Conservation (phyloP, 2,329 filamentous ascomycete genomes). For the Paramyrothecium sp. region DNA sequence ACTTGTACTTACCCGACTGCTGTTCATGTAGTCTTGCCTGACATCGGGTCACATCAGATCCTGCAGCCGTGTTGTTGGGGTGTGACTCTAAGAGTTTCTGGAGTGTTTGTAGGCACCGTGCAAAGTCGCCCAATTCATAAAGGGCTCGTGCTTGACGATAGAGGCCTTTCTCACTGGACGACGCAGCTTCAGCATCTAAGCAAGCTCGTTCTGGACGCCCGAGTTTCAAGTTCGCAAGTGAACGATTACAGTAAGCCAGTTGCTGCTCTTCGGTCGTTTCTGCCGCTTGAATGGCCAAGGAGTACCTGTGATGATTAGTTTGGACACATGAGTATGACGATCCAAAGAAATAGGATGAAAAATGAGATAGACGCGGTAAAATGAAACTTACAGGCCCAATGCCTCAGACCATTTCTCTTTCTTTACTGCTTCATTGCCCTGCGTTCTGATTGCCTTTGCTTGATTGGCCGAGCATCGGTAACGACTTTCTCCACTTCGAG, state of each 20-base stretch:
- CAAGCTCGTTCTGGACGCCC: slow-evolving; percentile 26
- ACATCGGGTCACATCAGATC: slow-evolving; percentile 25
- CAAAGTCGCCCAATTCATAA: slow-evolving; percentile 39
- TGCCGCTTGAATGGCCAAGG: slow-evolving; percentile 27
- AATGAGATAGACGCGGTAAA: not conserved
- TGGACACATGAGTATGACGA: too few species aligned
- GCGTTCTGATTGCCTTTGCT: slow-evolving; percentile 13
- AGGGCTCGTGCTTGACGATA: slow-evolving; percentile 43
- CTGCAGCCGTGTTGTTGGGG: slow-evolving; percentile 30
- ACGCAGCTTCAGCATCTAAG: slow-evolving; percentile 18
- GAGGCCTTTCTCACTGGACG: slow-evolving; percentile 38
- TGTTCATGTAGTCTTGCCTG: slow-evolving; percentile 34
- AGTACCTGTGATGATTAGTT: slow-evolving; percentile 30
- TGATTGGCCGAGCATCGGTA: not conserved
- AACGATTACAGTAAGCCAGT: slow-evolving; percentile 33
- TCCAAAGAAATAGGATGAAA: too few species aligned
- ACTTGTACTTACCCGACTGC: slow-evolving; percentile 36
- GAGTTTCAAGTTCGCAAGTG: slow-evolving; percentile 28
- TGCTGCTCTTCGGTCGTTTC: slow-evolving; percentile 31
- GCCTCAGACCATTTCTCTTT: slow-evolving; percentile 24
- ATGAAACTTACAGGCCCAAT: slow-evolving; percentile 25
- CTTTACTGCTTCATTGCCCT: slow-evolving; percentile 32
- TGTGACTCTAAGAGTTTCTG: slow-evolving; percentile 24
- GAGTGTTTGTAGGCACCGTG: slow-evolving; percentile 32
- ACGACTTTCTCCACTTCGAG: slow-evolving; percentile 28